Evolutionary conservation across 192 early-diverging fungal genomes (phyloP).

Genomic region (Coemansia sp.): DNA sequence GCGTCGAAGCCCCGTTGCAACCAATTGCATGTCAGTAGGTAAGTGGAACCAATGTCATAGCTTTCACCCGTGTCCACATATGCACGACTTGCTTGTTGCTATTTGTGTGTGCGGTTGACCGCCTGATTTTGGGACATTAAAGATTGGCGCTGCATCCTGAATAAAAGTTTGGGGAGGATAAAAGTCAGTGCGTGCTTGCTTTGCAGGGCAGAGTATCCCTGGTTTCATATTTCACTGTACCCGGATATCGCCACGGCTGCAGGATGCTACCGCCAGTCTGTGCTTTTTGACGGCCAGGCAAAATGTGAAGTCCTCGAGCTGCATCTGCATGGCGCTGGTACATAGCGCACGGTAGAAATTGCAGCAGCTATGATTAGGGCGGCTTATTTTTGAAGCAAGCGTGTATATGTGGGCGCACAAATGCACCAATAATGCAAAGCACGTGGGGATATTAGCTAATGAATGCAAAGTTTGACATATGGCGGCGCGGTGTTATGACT

Average conservation of each 20-base stretch:
- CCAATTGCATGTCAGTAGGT: slow-evolving; percentile 41
- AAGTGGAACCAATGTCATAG: slow-evolving; percentile 16
- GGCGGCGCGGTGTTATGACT: background rate
- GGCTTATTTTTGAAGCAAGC: background rate
- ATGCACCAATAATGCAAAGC: background rate
- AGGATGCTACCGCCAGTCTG: background rate
- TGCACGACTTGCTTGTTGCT: background rate
- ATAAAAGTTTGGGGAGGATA: no score
- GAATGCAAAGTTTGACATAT: background rate
- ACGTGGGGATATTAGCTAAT: background rate
- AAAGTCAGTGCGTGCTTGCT: background rate
- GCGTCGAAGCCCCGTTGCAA: slow-evolving; percentile 21
- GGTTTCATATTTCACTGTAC: background rate
- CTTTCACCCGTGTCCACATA: background rate
- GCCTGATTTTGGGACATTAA: background rate
- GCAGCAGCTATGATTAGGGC: background rate
- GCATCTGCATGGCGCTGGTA: slow-evolving; percentile 1
- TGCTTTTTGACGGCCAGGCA: background rate
- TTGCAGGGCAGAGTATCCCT: background rate
- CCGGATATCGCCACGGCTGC: background rate
- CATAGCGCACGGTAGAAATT: background rate
- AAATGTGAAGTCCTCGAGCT: background rate
- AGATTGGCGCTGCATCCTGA: no score
- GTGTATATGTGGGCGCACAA: background rate
- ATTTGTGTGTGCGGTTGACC: background rate